Conservation (phyloP, 441 rosid species). For the Syzygium syzygioides region DNA sequence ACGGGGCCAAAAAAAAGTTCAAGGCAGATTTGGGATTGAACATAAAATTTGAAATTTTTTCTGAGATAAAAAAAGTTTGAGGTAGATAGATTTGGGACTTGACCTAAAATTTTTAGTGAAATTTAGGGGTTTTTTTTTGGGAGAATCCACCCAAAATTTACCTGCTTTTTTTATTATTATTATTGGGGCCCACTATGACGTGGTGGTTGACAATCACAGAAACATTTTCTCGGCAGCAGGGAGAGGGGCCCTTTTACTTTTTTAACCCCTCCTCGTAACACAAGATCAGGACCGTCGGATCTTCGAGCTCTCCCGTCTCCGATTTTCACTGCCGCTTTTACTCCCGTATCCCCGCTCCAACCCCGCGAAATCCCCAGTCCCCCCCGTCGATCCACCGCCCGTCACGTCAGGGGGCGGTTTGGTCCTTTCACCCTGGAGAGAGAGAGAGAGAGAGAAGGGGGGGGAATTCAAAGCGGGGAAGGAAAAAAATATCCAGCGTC, state of each 20-base stretch:
- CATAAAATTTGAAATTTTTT: too few species aligned
- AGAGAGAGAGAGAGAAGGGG: neutral
- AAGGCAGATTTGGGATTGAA: too few species aligned
- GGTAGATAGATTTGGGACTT: too few species aligned
- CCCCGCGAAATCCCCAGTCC: neutral
- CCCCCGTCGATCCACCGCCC: neutral
- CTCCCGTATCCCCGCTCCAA: neutral
- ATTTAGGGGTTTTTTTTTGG: accelerated
- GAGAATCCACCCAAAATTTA: neutral
- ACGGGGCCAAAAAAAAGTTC: too few species aligned
- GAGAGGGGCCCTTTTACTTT: neutral
- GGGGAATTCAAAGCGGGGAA: neutral
- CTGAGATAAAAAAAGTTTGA: too few species aligned
- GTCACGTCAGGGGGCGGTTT: neutral
- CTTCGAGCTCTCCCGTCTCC: neutral
- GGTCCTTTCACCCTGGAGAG: neutral
- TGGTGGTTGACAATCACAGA: too few species aligned
- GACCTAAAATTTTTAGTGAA: too few species aligned
- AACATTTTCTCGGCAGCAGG: neutral
- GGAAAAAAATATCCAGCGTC: neutral
- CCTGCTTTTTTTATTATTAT: neutral
- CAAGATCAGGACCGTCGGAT: neutral
- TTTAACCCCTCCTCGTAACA: neutral
- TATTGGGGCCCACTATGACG: neutral
- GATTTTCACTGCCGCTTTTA: neutral